Evolutionary conservation across 306 rosid species (phyloP).

Genomic region (Prunus armeniaca): DNA sequence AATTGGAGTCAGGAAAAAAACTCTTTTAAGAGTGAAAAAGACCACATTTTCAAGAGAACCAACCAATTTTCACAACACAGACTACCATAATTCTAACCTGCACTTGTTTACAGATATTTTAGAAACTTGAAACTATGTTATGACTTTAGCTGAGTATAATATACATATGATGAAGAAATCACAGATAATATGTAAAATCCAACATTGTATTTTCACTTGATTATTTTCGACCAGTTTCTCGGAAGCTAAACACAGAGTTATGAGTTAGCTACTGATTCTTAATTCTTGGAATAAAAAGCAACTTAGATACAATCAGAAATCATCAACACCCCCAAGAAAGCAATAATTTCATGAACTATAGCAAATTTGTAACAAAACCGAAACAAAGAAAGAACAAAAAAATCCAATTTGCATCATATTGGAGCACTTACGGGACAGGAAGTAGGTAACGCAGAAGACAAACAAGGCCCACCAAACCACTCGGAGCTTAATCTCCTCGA

Average conservation of each 20-base stretch:
- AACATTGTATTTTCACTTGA: background rate
- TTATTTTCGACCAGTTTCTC: background rate
- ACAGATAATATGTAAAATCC: background rate
- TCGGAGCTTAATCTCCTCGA: constrained; percentile 77
- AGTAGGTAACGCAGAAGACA: constrained; percentile 71
- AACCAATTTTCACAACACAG: background rate
- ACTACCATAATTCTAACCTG: background rate
- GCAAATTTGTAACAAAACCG: background rate
- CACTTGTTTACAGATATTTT: background rate
- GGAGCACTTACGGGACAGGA: constrained; percentile 61
- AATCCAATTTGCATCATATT: background rate
- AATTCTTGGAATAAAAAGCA: background rate
- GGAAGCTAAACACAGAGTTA: background rate
- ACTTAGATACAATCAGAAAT: background rate
- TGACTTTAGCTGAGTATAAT: background rate
- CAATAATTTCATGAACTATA: background rate
- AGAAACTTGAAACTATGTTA: background rate
- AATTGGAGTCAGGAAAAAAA: background rate
- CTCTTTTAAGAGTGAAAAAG: background rate
- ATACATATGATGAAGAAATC: background rate
- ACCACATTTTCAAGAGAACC: background rate
- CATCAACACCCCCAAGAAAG: background rate
- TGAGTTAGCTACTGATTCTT: background rate
- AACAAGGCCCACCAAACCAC: constrained; percentile 88
- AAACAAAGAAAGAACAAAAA: background rate